A percentile compares a stretch with the other conserved stretches of the same genome.
Evolutionary conservation across 2,329 filamentous ascomycete species (phyloP).

Genomic region (Plenodomus biglobosus): DNA sequence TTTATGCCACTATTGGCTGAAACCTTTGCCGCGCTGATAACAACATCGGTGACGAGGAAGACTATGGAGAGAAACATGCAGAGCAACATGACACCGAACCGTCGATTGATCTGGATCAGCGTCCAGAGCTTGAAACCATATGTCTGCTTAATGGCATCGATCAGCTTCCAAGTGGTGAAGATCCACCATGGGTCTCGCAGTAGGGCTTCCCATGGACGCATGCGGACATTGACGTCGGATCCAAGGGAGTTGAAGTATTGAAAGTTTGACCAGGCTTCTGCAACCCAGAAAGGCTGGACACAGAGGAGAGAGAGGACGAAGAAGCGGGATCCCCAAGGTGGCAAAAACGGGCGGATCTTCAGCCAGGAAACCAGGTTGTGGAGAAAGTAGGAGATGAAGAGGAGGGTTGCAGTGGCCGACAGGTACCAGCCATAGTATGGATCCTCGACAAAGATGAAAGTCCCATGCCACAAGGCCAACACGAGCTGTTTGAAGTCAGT

Average conservation of each 20-base stretch:
- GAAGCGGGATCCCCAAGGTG: slow-evolving; percentile 36
- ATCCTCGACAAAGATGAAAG: slow-evolving; percentile 39
- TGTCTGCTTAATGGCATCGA: slow-evolving; percentile 37
- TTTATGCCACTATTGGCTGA: slow-evolving; percentile 36
- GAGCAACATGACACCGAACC: slow-evolving; percentile 39
- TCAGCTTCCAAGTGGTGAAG: slow-evolving; percentile 39
- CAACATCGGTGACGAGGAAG: slow-evolving; percentile 36
- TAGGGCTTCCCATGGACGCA: slow-evolving; percentile 38
- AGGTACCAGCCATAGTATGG: slow-evolving; percentile 41
- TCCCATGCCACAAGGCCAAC: slow-evolving; percentile 42
- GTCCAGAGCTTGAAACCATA: slow-evolving; percentile 33
- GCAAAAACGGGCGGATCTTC: slow-evolving; percentile 40
- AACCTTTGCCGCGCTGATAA: slow-evolving; percentile 31
- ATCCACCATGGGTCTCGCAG: slow-evolving; percentile 43
- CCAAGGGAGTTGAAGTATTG: slow-evolving; percentile 40
- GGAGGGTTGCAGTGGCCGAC: slow-evolving; percentile 36
- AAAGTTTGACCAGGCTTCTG: slow-evolving; percentile 41
- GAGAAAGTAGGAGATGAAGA: slow-evolving; percentile 42
- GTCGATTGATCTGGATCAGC: slow-evolving; percentile 30
- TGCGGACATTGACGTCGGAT: slow-evolving; percentile 29
- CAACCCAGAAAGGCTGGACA: slow-evolving; percentile 42
- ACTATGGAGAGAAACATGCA: slow-evolving; percentile 39
- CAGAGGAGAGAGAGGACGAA: slow-evolving; percentile 37
- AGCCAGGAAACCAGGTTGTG: slow-evolving; percentile 42
- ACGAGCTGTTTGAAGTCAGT: slow-evolving; percentile 29